Percentiles rank a stretch among this genome's conserved stretches.
Evolutionary conservation across 176 grass and related monocot genomes (phyloP).

Genomic region (Miscanthus lutarioriparius): DNA sequence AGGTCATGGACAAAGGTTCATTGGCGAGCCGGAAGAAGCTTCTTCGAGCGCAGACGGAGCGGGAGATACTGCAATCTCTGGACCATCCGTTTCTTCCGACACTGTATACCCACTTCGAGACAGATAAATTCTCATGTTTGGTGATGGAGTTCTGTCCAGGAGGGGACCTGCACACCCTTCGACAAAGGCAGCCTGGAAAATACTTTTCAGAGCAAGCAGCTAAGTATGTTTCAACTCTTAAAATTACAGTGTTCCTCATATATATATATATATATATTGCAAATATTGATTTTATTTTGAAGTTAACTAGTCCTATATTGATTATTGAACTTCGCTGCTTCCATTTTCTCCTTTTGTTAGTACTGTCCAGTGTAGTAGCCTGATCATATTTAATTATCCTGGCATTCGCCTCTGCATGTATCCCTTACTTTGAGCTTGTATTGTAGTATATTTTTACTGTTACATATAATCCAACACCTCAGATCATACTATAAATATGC

Average conservation of each 20-base stretch:
- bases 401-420: not conserved
- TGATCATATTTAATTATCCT: not conserved
- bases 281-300: not conserved
- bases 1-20: slow-evolving; percentile 81
- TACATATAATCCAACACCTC: not conserved
- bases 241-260: not conserved
- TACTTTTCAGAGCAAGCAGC: slow-evolving; percentile 73
- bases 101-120: slow-evolving; percentile 75
- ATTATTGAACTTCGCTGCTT: not conserved
- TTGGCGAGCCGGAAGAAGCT: slow-evolving; percentile 73
- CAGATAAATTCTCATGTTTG: slow-evolving; percentile 80
- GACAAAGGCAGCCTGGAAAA: slow-evolving; percentile 74
- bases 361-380: not conserved
- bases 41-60: slow-evolving; percentile 68
- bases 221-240: slow-evolving; percentile 56
- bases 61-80: slow-evolving; percentile 69
- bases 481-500: not conserved
- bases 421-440: not conserved
- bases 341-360: not conserved
- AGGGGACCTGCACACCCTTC: slow-evolving; percentile 73
- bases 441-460: not conserved
- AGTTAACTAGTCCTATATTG: not conserved
- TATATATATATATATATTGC: not conserved
- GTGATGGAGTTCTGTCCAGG: slow-evolving; percentile 89
- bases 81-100: slow-evolving; percentile 82